Percentiles rank a stretch among this genome's conserved stretches.
phyloP scores from a whole-genome alignment of 2,329 filamentous ascomycete genomes.

The Magnaporthales sp. region DNA sequence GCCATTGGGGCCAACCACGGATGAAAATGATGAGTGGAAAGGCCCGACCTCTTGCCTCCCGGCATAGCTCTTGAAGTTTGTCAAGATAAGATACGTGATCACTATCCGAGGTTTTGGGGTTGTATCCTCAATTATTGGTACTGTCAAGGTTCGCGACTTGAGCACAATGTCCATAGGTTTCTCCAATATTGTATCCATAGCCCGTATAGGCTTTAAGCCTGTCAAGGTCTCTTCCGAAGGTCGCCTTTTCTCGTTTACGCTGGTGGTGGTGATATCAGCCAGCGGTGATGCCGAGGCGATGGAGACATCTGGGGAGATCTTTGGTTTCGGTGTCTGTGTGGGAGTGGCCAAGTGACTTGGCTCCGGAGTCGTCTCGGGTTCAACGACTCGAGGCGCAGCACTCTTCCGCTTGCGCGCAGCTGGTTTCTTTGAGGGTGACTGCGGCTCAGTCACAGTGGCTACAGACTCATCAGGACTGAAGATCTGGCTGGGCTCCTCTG shows the following conservation, averaged over 20 bases:
- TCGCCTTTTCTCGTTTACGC: conserved; percentile 52
- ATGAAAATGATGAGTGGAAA: conserved; percentile 95
- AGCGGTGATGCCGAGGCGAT: conserved; percentile 49
- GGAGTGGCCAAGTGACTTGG: conserved; percentile 16
- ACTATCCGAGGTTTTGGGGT: conserved; percentile 81
- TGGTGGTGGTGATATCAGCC: conserved; percentile 62
- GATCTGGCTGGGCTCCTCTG: conserved; percentile 52
- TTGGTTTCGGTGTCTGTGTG: conserved; percentile 41
- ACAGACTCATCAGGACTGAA: conserved; percentile 45
- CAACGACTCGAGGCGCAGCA: conserved; percentile 30
- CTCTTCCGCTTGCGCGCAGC: conserved; percentile 64
- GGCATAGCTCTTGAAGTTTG: conserved; percentile 98
- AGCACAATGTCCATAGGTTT: conserved; percentile 90
- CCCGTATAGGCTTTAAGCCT: conserved; percentile 60
- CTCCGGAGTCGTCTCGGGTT: conserved; percentile 28
- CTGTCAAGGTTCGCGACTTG: conserved; percentile 67
- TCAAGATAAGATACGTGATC: conserved; percentile 84
- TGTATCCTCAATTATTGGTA: conserved; percentile 58
- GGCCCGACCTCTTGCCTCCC: conserved; percentile 91
- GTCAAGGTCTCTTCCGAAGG: conserved; percentile 39
- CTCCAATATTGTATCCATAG: conserved; percentile 71
- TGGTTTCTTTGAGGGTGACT: conserved; percentile 25
- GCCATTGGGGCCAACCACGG: conserved; percentile 94
- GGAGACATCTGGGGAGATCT: conserved; percentile 47
- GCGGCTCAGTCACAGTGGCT: conserved; percentile 21